Evolutionary conservation across 768 basidiomycete species (phyloP), one percentile per base, ranked within the genome.

Genomic region (Mycena galopus): DNA sequence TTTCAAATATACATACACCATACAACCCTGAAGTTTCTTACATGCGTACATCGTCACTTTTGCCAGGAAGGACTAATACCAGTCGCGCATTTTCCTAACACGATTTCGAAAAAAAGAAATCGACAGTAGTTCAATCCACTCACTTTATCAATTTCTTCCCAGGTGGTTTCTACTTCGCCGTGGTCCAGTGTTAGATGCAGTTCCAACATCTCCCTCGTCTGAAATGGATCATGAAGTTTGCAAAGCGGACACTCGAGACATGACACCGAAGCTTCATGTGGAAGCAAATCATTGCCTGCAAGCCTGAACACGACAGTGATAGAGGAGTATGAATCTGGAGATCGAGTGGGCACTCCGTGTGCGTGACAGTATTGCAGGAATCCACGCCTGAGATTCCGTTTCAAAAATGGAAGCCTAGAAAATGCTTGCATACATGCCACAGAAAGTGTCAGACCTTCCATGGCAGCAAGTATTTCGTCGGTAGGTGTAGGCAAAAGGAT

Each of bases 141-240:
- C 69, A 81, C 78, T 32, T 68, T 62, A 14, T 73, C 72, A 14
- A 68, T 39, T 55, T 79, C 72, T n/a, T 77, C 66, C 88, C 90
- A 90, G 33, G 68, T 70, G 11, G 77, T 77, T 44, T 76, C 72
- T 35, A 88, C 81, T n/a, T 81, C 82, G 1, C 76, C 27, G 69
- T 92, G 91, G 75, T 89, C 88, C 80, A 84, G 84, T 10, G 76
- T 67, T 27, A 92, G 71, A 75, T 92, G 91, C n/a, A 76, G 83
- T 30, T 76, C 76, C 1, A 92, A 79, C 83, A 87, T 84, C 30
- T 76, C 82, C 16, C 78, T 80, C 27, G 85, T 87, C 10, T 73
- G 58, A 55, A 92, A 88, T 0, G 69, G 69, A 27, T 80, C 81
- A 58, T 89, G 83, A 12, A 88, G 65, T 39, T 83, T 81, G 74